A percentile compares a stretch with the other conserved stretches of the same genome.
Evolutionary conservation across 345 rosid genomes (phyloP).

Genomic region (Firmiana major): DNA sequence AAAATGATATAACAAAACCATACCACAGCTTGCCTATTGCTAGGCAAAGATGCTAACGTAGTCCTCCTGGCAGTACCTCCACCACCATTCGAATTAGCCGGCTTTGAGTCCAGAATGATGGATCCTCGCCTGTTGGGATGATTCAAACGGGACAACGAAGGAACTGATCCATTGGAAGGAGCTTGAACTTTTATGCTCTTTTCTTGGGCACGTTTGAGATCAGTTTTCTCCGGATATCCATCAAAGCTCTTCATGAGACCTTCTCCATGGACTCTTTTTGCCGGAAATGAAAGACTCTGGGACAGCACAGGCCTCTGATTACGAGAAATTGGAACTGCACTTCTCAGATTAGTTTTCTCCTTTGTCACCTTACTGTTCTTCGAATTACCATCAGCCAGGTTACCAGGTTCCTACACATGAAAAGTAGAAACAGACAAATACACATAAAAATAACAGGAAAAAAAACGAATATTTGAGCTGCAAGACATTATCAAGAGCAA

Average conservation of each 20-base stretch:
- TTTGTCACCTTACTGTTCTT: conserved; percentile 45
- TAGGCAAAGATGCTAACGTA: conserved; percentile 29
- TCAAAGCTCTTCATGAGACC: conserved; percentile 56
- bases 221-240: conserved; percentile 34
- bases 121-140: conserved; percentile 27
- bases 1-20: conserved; percentile 3
- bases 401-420: conserved; percentile 37
- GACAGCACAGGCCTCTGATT: conserved; percentile 49
- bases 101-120: conserved; percentile 29
- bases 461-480: neutral
- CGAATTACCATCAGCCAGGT: conserved; percentile 21
- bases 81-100: conserved; percentile 18
- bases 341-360: conserved; percentile 48
- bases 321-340: conserved; percentile 32
- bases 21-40: conserved; percentile 38
- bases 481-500: neutral
- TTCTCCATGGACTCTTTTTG: conserved; percentile 40
- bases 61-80: conserved; percentile 27
- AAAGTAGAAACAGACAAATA: conserved; percentile 10
- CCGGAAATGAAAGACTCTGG: conserved; percentile 73
- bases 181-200: conserved; percentile 23
- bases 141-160: conserved; percentile 22
- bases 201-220: conserved; percentile 35
- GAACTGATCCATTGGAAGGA: conserved; percentile 27
- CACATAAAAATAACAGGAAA: neutral